Evolutionary conservation across 2,329 filamentous ascomycete species (phyloP).

Genomic region (Stemphylium vesicarium): DNA sequence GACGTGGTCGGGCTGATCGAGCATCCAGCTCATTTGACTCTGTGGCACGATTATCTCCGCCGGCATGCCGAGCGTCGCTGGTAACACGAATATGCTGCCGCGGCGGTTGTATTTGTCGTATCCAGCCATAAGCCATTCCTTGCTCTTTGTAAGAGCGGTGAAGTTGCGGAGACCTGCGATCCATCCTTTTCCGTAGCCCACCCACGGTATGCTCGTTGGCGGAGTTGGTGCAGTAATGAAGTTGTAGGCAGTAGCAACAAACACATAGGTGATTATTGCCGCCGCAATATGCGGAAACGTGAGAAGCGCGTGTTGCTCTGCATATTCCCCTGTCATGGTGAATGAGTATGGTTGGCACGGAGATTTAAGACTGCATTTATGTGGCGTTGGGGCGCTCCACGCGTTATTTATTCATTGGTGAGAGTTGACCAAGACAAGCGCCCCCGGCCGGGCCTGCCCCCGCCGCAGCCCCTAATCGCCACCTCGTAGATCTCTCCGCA

Average conservation of each 20-base stretch:
- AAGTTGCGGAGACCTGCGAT: slow-evolving; percentile 26
- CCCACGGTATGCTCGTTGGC: slow-evolving; percentile 29
- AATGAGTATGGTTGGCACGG: neutral
- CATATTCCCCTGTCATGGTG: slow-evolving; percentile 3
- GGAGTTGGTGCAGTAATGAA: slow-evolving; percentile 22
- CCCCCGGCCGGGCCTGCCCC: too few relatives aligned
- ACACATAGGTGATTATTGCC: slow-evolving; percentile 27
- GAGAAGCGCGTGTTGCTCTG: neutral
- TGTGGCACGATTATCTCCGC: slow-evolving; percentile 45
- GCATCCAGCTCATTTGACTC: slow-evolving; percentile 49
- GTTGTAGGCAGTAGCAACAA: slow-evolving; percentile 19
- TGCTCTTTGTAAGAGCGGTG: slow-evolving; percentile 27
- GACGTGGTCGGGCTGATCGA: slow-evolving; percentile 52
- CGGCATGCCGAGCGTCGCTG: slow-evolving; percentile 27
- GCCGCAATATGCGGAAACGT: slow-evolving; percentile 6
- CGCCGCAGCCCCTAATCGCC: too few relatives aligned
- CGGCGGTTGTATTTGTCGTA: slow-evolving; percentile 36
- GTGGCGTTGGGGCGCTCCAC: too few relatives aligned
- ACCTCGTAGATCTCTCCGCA: too few relatives aligned
- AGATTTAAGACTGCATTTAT: neutral
- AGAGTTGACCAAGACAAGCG: too few relatives aligned
- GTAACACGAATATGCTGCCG: slow-evolving; percentile 35
- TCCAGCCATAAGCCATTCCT: slow-evolving; percentile 29
- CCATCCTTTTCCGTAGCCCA: slow-evolving; percentile 36
- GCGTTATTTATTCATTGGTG: too few relatives aligned